A percentile compares a stretch with the other conserved stretches of the same genome.
Evolutionary conservation across 768 basidiomycete genomes (phyloP).

Genomic region (Phylloporus arenicola): DNA sequence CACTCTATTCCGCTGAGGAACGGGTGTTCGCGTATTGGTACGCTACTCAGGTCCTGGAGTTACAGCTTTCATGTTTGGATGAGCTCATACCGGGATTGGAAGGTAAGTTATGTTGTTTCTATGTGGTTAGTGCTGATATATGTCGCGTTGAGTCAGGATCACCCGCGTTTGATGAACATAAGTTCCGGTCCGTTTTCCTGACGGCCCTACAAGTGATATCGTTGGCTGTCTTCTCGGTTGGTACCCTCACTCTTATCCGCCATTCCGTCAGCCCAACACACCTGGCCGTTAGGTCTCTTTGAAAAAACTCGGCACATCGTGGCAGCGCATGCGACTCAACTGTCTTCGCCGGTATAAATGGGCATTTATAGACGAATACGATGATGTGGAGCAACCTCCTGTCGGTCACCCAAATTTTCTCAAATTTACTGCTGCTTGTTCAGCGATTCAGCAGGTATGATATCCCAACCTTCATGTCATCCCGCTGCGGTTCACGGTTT

Average conservation of each 20-base stretch:
- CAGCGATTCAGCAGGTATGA: constrained; percentile 36
- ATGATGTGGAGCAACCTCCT: constrained; percentile 39
- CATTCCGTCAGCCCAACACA: not conserved
- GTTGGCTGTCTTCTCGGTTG: constrained; percentile 49
- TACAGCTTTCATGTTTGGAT: constrained; percentile 52
- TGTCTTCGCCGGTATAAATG: constrained; percentile 72
- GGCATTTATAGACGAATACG: constrained; percentile 61
- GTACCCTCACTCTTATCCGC: constrained; percentile 9
- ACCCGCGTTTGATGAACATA: constrained; percentile 38
- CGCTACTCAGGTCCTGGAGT: constrained; percentile 48
- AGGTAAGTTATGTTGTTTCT: constrained; percentile 29
- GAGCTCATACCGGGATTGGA: constrained; percentile 36
- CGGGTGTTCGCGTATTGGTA: constrained; percentile 77
- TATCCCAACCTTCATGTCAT: too few species aligned
- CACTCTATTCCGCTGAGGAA: constrained; percentile 65
- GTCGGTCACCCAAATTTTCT: constrained; percentile 55
- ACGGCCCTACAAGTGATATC: constrained; percentile 56
- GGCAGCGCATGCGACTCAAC: constrained; percentile 50
- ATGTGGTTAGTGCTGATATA: not conserved
- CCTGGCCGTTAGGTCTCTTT: constrained; percentile 40
- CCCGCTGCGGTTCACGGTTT: not conserved
- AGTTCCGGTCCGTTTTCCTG: constrained; percentile 47
- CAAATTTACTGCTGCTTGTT: constrained; percentile 41
- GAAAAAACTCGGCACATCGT: constrained; percentile 42
- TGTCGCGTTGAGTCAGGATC: constrained; percentile 11